phyloP scores from a whole-genome alignment of 345 rosid species.

The Cochlearia excelsa region DNA sequence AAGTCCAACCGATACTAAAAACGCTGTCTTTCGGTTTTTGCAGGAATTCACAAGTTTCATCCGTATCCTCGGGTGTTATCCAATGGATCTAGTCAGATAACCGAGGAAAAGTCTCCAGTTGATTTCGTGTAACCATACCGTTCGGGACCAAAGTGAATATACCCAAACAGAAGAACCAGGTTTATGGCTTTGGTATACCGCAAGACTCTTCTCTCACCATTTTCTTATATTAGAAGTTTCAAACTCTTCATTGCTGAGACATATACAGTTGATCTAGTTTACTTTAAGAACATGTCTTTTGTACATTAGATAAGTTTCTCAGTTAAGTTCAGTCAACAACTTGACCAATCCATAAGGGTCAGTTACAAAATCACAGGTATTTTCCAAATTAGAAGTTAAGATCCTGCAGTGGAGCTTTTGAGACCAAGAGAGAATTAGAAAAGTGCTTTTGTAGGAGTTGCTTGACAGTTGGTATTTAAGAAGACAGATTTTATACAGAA shows the following conservation, averaged over 20 bases:
- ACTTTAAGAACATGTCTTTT: slow-evolving; percentile 19
- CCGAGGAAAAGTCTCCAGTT: background rate
- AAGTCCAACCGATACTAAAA: slow-evolving; percentile 3
- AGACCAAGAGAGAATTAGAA: background rate
- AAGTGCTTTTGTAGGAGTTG: too few relatives aligned
- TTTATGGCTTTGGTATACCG: slow-evolving; percentile 21
- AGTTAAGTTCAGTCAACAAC: background rate
- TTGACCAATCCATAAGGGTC: background rate
- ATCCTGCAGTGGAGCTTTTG: background rate
- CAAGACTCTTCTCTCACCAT: slow-evolving; percentile 21
- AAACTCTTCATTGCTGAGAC: slow-evolving; percentile 28
- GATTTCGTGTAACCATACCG: slow-evolving; percentile 13
- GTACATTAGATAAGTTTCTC: slow-evolving; percentile 7
- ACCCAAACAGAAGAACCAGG: slow-evolving; percentile 26
- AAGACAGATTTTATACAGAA: slow-evolving; percentile 12
- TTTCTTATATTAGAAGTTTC: slow-evolving; percentile 17
- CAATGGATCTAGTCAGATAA: slow-evolving; percentile 41
- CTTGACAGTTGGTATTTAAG: background rate
- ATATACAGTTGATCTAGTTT: slow-evolving; percentile 23
- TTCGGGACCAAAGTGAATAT: slow-evolving; percentile 32
- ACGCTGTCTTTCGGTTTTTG: slow-evolving; percentile 2
- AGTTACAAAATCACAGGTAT: background rate
- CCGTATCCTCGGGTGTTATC: slow-evolving; percentile 82
- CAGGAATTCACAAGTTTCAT: slow-evolving; percentile 81
- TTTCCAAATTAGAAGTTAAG: background rate